These are phyloP conservation scores for Chlamydomonas sphaeroides DNA, from an alignment of 139 green algal genomes.

Conservation along the genomic window DNA sequence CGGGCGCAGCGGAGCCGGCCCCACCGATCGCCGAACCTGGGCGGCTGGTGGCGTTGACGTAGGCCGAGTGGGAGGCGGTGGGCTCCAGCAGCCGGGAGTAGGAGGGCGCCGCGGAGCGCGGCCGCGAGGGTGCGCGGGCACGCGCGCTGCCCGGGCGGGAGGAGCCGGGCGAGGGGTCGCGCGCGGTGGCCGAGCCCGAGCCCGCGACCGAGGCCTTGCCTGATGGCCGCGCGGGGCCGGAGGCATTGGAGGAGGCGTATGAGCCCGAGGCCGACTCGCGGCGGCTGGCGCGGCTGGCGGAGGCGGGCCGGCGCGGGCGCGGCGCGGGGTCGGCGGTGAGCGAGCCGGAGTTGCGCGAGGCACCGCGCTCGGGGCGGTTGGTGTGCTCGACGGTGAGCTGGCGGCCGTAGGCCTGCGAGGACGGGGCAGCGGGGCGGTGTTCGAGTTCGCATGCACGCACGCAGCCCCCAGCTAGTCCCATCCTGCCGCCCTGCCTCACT, in stretches of 20 bases:
- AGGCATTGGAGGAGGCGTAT: neutral
- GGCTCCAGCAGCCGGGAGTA: neutral
- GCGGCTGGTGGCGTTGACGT: neutral
- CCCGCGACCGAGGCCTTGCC: too few species aligned
- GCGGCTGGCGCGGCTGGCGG: neutral
- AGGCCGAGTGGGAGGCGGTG: neutral
- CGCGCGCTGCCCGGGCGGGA: neutral
- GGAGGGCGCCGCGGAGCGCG: neutral
- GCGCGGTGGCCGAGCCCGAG: neutral
- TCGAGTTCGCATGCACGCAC: too few species aligned
- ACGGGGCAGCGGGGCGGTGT: neutral
- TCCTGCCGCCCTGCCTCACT: too few species aligned
- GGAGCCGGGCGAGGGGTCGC: neutral
- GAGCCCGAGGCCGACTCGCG: neutral
- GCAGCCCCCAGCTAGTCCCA: too few species aligned
- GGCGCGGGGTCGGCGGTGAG: constrained; percentile 31
- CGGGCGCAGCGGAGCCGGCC: too few species aligned
- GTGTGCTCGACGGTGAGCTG: constrained; percentile 17
- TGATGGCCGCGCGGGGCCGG: neutral
- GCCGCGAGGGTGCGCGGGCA: neutral
- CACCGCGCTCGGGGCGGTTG: neutral
- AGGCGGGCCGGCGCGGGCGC: neutral
- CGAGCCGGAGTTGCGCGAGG: neutral
- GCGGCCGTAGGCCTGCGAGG: constrained; percentile 19
- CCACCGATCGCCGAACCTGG: neutral